Conservation (phyloP, 768 basidiomycete genomes). For the Flagelloscypha sp. region DNA sequence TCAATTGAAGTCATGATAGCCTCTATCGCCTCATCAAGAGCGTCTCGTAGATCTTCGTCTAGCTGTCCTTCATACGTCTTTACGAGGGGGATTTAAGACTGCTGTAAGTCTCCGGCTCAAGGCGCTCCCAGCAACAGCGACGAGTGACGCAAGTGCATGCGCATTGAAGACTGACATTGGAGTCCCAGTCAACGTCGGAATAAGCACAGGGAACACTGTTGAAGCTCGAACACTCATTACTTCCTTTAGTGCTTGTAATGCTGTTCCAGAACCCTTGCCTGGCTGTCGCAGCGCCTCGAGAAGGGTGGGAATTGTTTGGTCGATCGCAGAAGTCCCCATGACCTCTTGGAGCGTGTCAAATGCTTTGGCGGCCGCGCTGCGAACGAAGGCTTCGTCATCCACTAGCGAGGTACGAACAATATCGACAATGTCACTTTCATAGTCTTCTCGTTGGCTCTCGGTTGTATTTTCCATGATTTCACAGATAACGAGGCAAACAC, state of each 20-base stretch:
- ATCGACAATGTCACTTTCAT: conserved; percentile 82
- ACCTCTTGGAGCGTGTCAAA: conserved; percentile 92
- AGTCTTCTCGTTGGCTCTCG: conserved; percentile 75
- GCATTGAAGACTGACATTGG: conserved; percentile 97
- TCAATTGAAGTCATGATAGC: conserved; percentile 71
- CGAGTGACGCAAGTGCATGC: conserved; percentile 80
- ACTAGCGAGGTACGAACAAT: conserved; percentile 82
- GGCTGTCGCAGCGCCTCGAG: conserved; percentile 90
- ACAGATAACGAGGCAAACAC: conserved; percentile 79
- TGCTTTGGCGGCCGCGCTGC: conserved; percentile 79
- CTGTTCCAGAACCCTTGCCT: conserved; percentile 90
- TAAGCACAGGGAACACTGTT: conserved; percentile 94
- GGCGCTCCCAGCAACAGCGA: conserved; percentile 89
- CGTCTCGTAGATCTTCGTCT: conserved; percentile 61
- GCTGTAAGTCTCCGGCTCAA: conserved; percentile 75
- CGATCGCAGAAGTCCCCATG: conserved; percentile 85
- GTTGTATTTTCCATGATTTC: conserved; percentile 88
- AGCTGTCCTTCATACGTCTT: conserved; percentile 62
- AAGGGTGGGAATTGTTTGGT: conserved; percentile 92
- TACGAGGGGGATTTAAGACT: conserved; percentile 73
- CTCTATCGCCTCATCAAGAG: conserved; percentile 66
- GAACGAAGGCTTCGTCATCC: conserved; percentile 79
- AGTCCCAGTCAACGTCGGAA: conserved; percentile 82
- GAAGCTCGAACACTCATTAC: conserved; percentile 92
- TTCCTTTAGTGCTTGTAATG: conserved; percentile 85